Evolutionary conservation across 2,329 filamentous ascomycete genomes (phyloP), one percentile per base, ranked within the genome.

Genomic region (Dryadomyces sulphureus): DNA sequence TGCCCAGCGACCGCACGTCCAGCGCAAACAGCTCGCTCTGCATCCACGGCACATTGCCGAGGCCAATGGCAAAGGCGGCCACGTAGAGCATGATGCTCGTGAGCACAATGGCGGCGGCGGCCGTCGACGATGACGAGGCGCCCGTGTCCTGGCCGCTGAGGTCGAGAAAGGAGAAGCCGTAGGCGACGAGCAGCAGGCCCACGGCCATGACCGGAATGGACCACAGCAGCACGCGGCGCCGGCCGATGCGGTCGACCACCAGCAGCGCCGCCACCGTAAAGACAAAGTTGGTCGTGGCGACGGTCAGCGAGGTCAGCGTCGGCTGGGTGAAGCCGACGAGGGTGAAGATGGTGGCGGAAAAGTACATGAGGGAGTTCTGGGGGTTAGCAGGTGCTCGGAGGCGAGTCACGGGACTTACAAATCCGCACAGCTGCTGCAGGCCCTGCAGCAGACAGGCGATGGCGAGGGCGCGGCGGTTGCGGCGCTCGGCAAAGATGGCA

Each of bases 11-110:
- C 42, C 84, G 77, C 40, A 88, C 83, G 25, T 72, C 71, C 41
- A 89, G 68, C 1, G 88, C 84, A 58, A 95, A 95, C 27, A 94
- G 73, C 65, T 96, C 90, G 54, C 81, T 86, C 65, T 94, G 89
- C 72, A 94, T 90, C 90, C 90, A 96, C 0, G 90, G 89, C 3
- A 96, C 87, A 55, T 88, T 93, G 8, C 90, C 90, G 2, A 96
- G 71, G 2, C 90, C 90, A 1, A 89, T 69, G 1, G 90, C 90
- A 59, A 93, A 96, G 1, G 81, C 72, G 8, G 85, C 82, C 2
- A 94, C 88, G 61, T 93, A 95, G 7, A 87, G 54, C 61, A 88
- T 81, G 60, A 95, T 81, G 52, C 82, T 82, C 36, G 75, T 51
- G 2, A 95, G 72, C 38, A 95, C 81, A 17, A 80, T n/a, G n/a